These are phyloP conservation scores for Peltaster fructicola DNA, from an alignment of 2,329 filamentous ascomycete species.

Conservation along the genomic window DNA sequence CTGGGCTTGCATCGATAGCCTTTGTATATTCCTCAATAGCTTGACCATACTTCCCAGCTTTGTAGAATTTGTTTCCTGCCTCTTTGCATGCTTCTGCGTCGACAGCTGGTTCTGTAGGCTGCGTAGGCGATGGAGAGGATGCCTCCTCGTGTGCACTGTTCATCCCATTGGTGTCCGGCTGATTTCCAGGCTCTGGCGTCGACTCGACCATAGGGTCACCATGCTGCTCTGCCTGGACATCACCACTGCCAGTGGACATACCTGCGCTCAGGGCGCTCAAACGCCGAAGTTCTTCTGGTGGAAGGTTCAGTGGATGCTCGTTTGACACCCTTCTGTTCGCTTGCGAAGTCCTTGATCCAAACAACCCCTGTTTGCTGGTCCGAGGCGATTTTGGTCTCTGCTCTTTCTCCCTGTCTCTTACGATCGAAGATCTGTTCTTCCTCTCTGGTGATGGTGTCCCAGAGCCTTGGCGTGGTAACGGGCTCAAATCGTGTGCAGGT, in stretches of 20 bases:
- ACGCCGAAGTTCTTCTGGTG: constrained; percentile 71
- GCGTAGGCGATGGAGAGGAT: constrained; percentile 22
- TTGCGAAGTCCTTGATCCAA: constrained; percentile 20
- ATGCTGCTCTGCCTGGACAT: constrained; percentile 8
- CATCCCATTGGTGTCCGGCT: constrained; percentile 30
- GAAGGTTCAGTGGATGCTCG: constrained; percentile 77
- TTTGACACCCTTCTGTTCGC: constrained; percentile 26
- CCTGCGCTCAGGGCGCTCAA: constrained; percentile 39
- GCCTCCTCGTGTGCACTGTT: constrained; percentile 23
- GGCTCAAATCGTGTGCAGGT: too few species aligned
- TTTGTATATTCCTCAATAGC: constrained; percentile 90
- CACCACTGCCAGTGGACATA: constrained; percentile 9
- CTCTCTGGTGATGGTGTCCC: constrained; percentile 8
- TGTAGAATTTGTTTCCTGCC: constrained; percentile 91
- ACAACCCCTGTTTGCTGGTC: constrained; percentile 8
- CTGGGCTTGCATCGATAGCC: constrained; percentile 74
- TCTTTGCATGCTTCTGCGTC: constrained; percentile 87
- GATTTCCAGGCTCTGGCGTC: constrained; percentile 14
- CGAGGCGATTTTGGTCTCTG: constrained; percentile 9
- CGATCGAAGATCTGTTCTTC: constrained; percentile 10
- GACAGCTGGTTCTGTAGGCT: constrained; percentile 32
- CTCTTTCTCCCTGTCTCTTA: constrained; percentile 11
- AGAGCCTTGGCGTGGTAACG: too few species aligned
- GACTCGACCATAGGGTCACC: constrained; percentile 16
- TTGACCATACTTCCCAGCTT: constrained; percentile 72